phyloP scores from a whole-genome alignment of 1,139 yeast species.

The Scheffersomyces illinoinensis region DNA sequence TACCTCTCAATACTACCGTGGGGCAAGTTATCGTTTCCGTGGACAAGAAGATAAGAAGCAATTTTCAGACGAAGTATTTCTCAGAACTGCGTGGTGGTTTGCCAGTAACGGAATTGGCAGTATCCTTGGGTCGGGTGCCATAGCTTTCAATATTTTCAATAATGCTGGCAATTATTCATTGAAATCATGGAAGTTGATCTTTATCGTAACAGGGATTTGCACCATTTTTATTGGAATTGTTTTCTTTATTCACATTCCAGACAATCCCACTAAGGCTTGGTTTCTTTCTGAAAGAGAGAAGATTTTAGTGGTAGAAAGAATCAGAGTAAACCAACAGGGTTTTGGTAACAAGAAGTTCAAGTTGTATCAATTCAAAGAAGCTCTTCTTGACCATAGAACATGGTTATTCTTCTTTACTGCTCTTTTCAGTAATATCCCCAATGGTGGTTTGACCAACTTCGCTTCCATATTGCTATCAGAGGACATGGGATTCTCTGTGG shows the following conservation, averaged over 20 bases:
- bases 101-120: slow-evolving; percentile 33
- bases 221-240: slow-evolving; percentile 27
- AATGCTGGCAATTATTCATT: slow-evolving; percentile 13
- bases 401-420: slow-evolving; percentile 13
- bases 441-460: slow-evolving; percentile 8
- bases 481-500: slow-evolving; percentile 44
- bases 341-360: slow-evolving; percentile 12
- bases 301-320: slow-evolving; percentile 30
- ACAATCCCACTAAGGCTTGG: slow-evolving; percentile 32
- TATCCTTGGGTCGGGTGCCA: slow-evolving; percentile 24
- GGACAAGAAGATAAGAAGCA: slow-evolving; percentile 9
- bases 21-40: neutral
- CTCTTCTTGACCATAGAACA: slow-evolving; percentile 14
- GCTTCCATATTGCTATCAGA: slow-evolving; percentile 35
- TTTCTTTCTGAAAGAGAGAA: slow-evolving; percentile 50
- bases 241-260: slow-evolving; percentile 27
- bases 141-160: slow-evolving; percentile 16
- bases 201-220: slow-evolving; percentile 29
- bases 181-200: slow-evolving; percentile 34
- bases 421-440: slow-evolving; percentile 7
- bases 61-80: slow-evolving; percentile 19
- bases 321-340: slow-evolving; percentile 27
- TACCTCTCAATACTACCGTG: slow-evolving; percentile 5
- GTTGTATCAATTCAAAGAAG: slow-evolving; percentile 15
- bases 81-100: slow-evolving; percentile 30